A percentile compares a stretch with the other conserved stretches of the same genome.
Evolutionary conservation across 192 early-diverging fungal genomes (phyloP).

Genomic region (Coemansia sp.): DNA sequence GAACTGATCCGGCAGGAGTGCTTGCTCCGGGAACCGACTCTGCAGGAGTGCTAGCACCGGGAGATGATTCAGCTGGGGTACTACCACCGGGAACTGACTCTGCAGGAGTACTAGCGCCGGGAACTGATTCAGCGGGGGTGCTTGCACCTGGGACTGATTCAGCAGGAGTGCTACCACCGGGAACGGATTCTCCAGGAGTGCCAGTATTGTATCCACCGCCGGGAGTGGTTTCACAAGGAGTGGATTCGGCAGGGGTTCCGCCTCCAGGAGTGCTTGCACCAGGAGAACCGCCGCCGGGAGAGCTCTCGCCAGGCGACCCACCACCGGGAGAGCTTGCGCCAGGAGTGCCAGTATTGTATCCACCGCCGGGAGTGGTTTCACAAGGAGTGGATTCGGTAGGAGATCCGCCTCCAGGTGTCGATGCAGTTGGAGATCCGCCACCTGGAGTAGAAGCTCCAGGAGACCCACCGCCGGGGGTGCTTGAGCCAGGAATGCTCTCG

Average conservation of each 20-base stretch:
- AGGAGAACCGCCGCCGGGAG: constrained; percentile 8
- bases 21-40: constrained; percentile 11
- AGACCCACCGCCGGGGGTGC: background rate
- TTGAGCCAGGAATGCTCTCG: constrained; percentile 9
- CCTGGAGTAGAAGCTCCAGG: constrained; percentile 19
- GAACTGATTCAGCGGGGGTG: constrained; percentile 10
- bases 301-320: constrained; percentile 10
- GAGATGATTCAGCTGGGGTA: constrained; percentile 16
- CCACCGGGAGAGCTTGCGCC: constrained; percentile 7
- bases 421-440: background rate
- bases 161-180: constrained; percentile 9
- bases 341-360: constrained; percentile 8
- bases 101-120: constrained; percentile 16
- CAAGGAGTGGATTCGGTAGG: constrained; percentile 18
- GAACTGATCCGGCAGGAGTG: constrained; percentile 11
- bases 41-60: constrained; percentile 12
- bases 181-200: constrained; percentile 13
- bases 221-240: constrained; percentile 12
- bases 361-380: constrained; percentile 13
- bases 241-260: constrained; percentile 11
- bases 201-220: constrained; percentile 11
- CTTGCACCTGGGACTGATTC: constrained; percentile 10
- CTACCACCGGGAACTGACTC: constrained; percentile 6
- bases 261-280: constrained; percentile 11
- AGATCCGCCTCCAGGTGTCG: constrained; percentile 9